Base-by-base conservation (phyloP, 2,329 filamentous ascomycete genomes). In the Kalaharituber pfeilii region DNA sequence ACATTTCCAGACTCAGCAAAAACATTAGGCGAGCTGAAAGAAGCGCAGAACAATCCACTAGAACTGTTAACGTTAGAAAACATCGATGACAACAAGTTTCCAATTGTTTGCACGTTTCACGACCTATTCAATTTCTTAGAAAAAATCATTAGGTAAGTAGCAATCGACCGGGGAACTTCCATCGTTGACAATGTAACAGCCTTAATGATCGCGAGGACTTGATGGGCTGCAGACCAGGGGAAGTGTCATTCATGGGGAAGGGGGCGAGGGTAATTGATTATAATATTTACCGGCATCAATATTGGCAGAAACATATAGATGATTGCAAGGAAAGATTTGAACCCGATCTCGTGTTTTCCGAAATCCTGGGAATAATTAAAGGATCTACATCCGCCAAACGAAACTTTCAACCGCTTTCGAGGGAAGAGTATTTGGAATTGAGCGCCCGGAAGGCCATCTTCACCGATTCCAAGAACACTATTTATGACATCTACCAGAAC, bases 291-390 rank as follows among this genome's bases (percentile, higher is more conserved):
- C 18, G 1, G 18, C 2, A 11, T 25, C 24, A 47, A 22, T 47
- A 47, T 4, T 47, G 42, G 42, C 15, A 20, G 24, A 22, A 22
- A 13, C 24, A 64, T 18, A 65, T 63, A 50, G 63, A 62, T 62
- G 55, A 56, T 6, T 55, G 4, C 60, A 58, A 5, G 33, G 52
- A 24, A 53, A 53, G 13, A 56, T 62, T 20, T 54, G 62, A 4
- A 22, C 51, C 59, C 3, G 60, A 62, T 25, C 54, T 65, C 6
- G 59, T 62, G 1, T 66, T 65, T 50, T 59, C 63, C 1, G 65
- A 67, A 20, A 67, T 67, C 6, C 65, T 67, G 58, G 64, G 64
- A 22, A 59, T 66, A 1, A 63, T 66, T 6, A 65, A 66, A 45
- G 65, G 64, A 8, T 65, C 62, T 22, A 22, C 18, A 13, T 25